phyloP scores from a whole-genome alignment of 106 monocot genomes.

The Dendrobium nobile region DNA sequence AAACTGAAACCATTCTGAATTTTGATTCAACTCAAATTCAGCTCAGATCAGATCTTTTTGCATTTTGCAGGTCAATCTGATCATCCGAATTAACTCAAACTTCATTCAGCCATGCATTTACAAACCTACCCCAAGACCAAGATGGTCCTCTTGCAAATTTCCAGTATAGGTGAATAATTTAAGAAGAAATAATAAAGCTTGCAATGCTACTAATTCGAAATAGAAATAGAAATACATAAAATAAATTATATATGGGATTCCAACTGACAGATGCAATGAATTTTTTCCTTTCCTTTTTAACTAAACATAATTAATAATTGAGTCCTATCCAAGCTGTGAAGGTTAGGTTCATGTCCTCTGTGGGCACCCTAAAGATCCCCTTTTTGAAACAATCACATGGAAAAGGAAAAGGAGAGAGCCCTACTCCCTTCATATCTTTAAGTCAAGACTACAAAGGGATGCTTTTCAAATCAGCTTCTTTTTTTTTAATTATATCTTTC shows the following conservation, averaged over 20 bases:
- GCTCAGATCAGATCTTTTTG: too few relatives aligned
- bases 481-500: background rate
- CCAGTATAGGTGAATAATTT: background rate
- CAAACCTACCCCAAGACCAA: too few relatives aligned
- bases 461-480: background rate
- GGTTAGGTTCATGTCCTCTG: background rate
- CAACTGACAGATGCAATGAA: background rate
- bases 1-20: too few relatives aligned
- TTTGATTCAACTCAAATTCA: too few relatives aligned
- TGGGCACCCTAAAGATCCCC: background rate
- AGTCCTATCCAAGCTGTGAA: background rate
- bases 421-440: background rate
- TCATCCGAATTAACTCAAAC: too few relatives aligned
- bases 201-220: background rate
- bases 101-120: too few relatives aligned
- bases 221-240: background rate
- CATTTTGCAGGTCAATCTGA: too few relatives aligned
- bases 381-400: conserved; percentile 7
- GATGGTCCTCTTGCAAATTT: background rate
- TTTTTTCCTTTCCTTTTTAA: background rate
- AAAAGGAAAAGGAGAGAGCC: conserved; percentile 1
- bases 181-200: background rate
- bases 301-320: background rate
- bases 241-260: background rate
- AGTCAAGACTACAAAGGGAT: background rate